These are phyloP conservation scores for Arthrobotrys musiformis DNA, from an alignment of 2,329 filamentous ascomycete genomes.

Conservation along the genomic window DNA sequence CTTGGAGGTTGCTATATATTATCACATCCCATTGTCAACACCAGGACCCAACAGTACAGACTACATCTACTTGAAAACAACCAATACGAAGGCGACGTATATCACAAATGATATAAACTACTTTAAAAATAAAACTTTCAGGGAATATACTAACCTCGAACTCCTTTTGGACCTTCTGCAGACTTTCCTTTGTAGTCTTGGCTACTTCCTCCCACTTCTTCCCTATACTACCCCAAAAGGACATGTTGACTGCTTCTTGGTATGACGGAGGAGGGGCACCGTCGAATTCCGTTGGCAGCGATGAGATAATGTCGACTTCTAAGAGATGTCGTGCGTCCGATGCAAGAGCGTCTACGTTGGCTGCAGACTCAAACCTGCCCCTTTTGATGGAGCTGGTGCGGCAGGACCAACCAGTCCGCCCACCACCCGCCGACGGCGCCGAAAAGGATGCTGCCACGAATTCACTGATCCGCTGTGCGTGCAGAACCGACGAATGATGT, in stretches of 20 bases:
- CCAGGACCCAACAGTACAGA: not conserved
- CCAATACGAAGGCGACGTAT: not conserved
- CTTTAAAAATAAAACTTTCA: not conserved
- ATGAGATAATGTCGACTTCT: constrained; percentile 55
- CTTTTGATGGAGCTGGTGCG: constrained; percentile 54
- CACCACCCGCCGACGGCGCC: constrained; percentile 51
- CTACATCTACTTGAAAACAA: not conserved
- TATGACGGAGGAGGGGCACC: constrained; percentile 50
- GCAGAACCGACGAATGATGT: constrained; percentile 43
- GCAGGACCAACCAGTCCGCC: constrained; percentile 52
- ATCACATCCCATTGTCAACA: not conserved
- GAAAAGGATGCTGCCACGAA: constrained; percentile 55
- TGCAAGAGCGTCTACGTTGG: constrained; percentile 40
- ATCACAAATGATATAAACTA: constrained; percentile 17
- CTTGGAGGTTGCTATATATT: constrained; percentile 2
- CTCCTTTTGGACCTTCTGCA: constrained; percentile 41
- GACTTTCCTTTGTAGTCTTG: constrained; percentile 38
- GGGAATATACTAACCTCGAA: constrained; percentile 36
- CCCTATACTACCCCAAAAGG: constrained; percentile 45
- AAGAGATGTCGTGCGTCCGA: constrained; percentile 53
- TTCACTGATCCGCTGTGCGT: constrained; percentile 32
- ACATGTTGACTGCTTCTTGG: constrained; percentile 53
- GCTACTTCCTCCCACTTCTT: constrained; percentile 53
- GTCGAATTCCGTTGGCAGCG: constrained; percentile 48
- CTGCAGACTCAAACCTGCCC: constrained; percentile 54